These are phyloP conservation scores for Pleurotus citrinopileatus DNA, from an alignment of 768 basidiomycete species.

Conservation along the genomic window DNA sequence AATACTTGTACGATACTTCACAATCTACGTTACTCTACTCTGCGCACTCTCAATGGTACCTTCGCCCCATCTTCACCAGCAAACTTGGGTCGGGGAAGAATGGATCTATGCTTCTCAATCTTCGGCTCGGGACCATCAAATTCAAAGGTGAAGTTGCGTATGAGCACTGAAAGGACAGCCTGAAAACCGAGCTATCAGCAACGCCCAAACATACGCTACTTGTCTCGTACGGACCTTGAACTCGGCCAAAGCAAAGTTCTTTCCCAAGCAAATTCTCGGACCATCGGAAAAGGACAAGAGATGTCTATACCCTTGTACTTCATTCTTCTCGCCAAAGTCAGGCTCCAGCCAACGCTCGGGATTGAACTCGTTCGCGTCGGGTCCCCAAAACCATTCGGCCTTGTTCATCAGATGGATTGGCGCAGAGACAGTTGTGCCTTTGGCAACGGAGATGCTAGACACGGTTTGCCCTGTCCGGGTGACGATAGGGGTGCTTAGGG, in stretches of 20 bases:
- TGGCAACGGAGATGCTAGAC: constrained; percentile 39
- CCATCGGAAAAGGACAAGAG: constrained; percentile 52
- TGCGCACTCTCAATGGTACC: constrained; percentile 10
- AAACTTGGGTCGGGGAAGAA: constrained; percentile 33
- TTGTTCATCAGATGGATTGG: constrained; percentile 47
- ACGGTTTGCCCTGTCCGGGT: constrained; percentile 37
- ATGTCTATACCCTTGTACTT: constrained; percentile 48
- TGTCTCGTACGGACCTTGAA: constrained; percentile 31
- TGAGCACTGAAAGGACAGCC: constrained; percentile 40
- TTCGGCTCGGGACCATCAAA: constrained; percentile 30
- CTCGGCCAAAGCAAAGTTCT: constrained; percentile 43
- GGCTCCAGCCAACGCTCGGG: constrained; percentile 63
- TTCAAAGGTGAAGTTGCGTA: constrained; percentile 39
- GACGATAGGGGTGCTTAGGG: constrained; percentile 47
- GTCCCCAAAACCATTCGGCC: constrained; percentile 58
- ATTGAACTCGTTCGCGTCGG: constrained; percentile 52
- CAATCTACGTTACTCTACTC: constrained; percentile 1
- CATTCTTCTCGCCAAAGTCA: constrained; percentile 13
- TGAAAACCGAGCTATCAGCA: constrained; percentile 13
- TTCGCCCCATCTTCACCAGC: constrained; percentile 20
- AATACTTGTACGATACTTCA: no score
- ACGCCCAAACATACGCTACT: neutral
- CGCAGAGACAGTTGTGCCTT: constrained; percentile 41
- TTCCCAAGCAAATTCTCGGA: constrained; percentile 47
- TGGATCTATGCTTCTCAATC: constrained; percentile 25